Evolutionary conservation across 805 yeast species (phyloP).

Genomic region (Saturnispora dispora): DNA sequence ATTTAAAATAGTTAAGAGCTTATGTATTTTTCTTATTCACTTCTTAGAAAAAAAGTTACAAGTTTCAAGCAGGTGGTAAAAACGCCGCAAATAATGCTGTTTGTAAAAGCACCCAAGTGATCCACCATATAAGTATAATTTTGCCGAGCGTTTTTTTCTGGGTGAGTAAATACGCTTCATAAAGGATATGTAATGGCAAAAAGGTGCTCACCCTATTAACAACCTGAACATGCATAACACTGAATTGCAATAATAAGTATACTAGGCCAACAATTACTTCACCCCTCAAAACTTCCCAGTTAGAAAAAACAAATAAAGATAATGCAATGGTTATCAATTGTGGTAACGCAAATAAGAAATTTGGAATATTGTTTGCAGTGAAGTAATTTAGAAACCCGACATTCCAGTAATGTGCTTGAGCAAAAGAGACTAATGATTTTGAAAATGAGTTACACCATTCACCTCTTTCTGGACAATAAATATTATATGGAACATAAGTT

Average conservation of each 20-base stretch:
- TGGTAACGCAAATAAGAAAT: slow-evolving; percentile 71
- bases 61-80: slow-evolving; percentile 73
- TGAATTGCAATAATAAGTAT: slow-evolving; percentile 41
- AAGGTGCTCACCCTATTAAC: slow-evolving; percentile 72
- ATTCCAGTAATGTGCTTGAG: slow-evolving; percentile 80
- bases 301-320: slow-evolving; percentile 32
- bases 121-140: slow-evolving; percentile 33
- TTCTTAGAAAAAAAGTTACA: neutral
- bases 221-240: slow-evolving; percentile 79
- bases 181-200: slow-evolving; percentile 71
- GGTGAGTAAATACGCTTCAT: slow-evolving; percentile 31
- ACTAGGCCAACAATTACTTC: slow-evolving; percentile 34
- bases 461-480: slow-evolving; percentile 62
- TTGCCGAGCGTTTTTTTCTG: slow-evolving; percentile 3
- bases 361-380: slow-evolving; percentile 73
- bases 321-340: slow-evolving; percentile 38
- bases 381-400: slow-evolving; percentile 77
- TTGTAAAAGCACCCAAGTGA: slow-evolving; percentile 59
- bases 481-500: slow-evolving; percentile 44
- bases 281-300: slow-evolving; percentile 26
- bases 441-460: slow-evolving; percentile 63
- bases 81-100: slow-evolving; percentile 65
- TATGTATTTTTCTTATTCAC: neutral
- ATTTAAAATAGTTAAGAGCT: neutral
- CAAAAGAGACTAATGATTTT: slow-evolving; percentile 57